These are phyloP conservation scores for Cucurbita moschata DNA, from an alignment of 306 rosid species.

Conservation along the genomic window DNA sequence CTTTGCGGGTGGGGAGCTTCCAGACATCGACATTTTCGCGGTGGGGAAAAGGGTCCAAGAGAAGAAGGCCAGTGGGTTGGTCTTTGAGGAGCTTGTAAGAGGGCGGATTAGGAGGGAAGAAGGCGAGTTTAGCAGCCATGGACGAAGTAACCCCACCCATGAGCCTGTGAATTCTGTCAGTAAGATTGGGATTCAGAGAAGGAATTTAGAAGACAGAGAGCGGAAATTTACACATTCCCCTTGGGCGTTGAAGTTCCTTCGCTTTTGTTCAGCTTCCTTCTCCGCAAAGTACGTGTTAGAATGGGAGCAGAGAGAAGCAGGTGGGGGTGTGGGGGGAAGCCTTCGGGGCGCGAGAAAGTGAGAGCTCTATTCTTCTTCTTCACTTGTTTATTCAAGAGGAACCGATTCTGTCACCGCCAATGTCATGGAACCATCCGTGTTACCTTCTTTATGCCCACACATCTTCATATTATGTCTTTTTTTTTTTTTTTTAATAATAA, in stretches of 20 bases:
- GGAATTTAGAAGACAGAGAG: background rate
- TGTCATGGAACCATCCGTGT: conserved; percentile 1
- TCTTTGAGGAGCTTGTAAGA: conserved; percentile 52
- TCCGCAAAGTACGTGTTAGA: conserved; percentile 1
- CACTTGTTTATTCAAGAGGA: conserved; percentile 13
- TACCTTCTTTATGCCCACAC: background rate
- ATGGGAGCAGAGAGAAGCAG: background rate
- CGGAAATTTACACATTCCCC: background rate
- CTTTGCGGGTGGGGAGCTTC: conserved; percentile 58
- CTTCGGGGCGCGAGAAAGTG: background rate
- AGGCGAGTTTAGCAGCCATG: conserved; percentile 81
- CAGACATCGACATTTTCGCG: conserved; percentile 70
- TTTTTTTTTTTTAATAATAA: background rate
- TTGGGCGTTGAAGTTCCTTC: background rate
- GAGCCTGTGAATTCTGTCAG: background rate
- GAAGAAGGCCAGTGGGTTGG: conserved; percentile 32
- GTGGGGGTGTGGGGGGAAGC: background rate
- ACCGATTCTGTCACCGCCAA: conserved; percentile 10
- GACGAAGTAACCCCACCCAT: conserved; percentile 91
- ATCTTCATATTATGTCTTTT: background rate
- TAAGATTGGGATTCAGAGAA: background rate
- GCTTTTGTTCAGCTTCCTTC: background rate
- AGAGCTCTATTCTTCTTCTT: conserved; percentile 6
- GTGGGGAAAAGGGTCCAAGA: conserved; percentile 43
- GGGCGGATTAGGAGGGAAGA: conserved; percentile 77